A percentile compares a stretch with the other conserved stretches of the same genome.
These are phyloP conservation scores for Uromyces viciae-fabae DNA, from an alignment of 1,284 basidiomycete genomes.

Conservation along the genomic window DNA sequence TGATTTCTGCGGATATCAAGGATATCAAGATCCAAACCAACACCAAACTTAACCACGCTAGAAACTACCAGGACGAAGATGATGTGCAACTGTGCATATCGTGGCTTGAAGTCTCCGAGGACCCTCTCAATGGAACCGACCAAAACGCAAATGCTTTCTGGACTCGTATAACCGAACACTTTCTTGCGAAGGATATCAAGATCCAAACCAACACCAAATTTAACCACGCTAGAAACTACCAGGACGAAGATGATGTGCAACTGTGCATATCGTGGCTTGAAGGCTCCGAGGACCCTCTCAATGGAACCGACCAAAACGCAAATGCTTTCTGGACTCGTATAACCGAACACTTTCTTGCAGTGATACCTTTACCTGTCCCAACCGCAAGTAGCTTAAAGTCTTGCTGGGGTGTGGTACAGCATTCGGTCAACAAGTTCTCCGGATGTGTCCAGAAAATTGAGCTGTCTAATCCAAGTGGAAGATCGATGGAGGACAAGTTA, in stretches of 20 bases:
- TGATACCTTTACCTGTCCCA: too few relatives aligned
- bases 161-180: not conserved
- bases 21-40: too few relatives aligned
- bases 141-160: not conserved
- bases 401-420: not conserved
- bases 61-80: not conserved
- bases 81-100: not conserved
- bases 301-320: not conserved
- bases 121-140: not conserved
- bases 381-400: not conserved
- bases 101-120: not conserved
- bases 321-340: not conserved
- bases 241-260: not conserved
- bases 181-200: too few relatives aligned
- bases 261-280: conserved; percentile 7
- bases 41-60: too few relatives aligned
- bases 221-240: not conserved
- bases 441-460: not conserved
- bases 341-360: not conserved
- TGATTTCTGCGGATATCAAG: too few relatives aligned
- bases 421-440: not conserved
- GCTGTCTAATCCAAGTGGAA: not conserved
- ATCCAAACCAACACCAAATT: too few relatives aligned
- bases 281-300: not conserved
- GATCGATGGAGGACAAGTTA: not conserved